These are phyloP conservation scores for Russula sp. DNA, from an alignment of 768 basidiomycete species.

Conservation along the genomic window DNA sequence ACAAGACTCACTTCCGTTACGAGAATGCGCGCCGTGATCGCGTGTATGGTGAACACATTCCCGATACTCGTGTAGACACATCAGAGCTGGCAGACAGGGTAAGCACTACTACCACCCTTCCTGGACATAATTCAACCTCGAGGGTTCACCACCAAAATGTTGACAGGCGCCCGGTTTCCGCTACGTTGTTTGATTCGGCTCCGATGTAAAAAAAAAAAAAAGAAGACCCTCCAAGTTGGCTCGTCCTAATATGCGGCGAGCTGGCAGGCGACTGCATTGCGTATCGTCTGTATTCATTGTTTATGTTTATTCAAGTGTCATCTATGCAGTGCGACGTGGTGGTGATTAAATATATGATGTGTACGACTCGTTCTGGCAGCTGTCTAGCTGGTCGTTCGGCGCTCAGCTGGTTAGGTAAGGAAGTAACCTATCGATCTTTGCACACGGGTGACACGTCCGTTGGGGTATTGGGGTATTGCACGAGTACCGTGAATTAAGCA, in stretches of 20 bases:
- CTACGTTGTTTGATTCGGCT: conserved; percentile 34
- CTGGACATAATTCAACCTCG: background rate
- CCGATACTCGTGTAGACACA: conserved; percentile 48
- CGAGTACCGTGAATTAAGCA: background rate
- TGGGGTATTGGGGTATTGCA: no score
- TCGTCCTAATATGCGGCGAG: background rate
- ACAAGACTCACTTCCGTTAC: conserved; percentile 56
- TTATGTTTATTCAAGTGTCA: background rate
- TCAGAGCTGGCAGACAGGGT: conserved; percentile 62
- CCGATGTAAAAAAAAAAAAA: background rate
- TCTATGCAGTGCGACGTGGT: background rate
- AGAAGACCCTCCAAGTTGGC: background rate
- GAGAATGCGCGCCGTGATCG: conserved; percentile 54
- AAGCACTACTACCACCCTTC: conserved; percentile 16
- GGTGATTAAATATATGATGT: background rate
- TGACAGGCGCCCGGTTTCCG: conserved; percentile 54
- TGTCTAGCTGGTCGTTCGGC: background rate
- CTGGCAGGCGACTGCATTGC: background rate
- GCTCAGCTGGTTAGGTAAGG: background rate
- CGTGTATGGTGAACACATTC: conserved; percentile 43
- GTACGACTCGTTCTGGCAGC: background rate
- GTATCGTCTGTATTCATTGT: no score
- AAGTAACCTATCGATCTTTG: background rate
- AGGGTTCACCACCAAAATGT: background rate
- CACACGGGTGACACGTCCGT: background rate